Evolutionary conservation across 345 rosid genomes (phyloP), one percentile per base, ranked within the genome.

Genomic region (Gossypioides kirkii): DNA sequence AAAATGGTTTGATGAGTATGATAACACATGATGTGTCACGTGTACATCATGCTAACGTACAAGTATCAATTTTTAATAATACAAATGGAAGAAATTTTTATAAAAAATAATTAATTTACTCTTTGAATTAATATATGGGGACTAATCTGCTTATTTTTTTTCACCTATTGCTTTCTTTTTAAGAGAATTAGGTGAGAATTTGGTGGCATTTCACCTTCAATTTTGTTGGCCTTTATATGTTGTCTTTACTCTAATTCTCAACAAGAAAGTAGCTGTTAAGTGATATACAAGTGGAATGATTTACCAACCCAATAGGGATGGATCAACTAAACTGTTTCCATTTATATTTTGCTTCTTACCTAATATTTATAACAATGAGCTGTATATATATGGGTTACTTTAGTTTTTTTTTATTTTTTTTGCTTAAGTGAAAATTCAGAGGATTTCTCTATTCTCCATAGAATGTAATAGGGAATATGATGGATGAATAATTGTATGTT

Each of bases 121-220:
- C 7, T 32, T 32, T 32, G 1, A 32, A 32, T 0, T 32, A 32
- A 32, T 0, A 1, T 4, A 32, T 0, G 4, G 1, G 16, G 20
- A 54, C 55, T 70, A 53, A 43, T 7, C 0, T 9, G 2, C 0
- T 32, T 32, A 4, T 32, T 4, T 32, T 4, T 32, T 32, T 32
- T 32, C n/a, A 10, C 3, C n/a, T n/a, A n/a, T 43, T 43, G 26
- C 59, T 46, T 56, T 5, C 61, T 28, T 58, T 54, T 66, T 54
- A 59, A 38, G 41, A 6, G 68, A 22, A 22, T 54, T 32, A 47
- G 74, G 74, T 47, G 68, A 73, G 46, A 11, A 71, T 74, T 74
- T 63, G 79, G 83, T 75, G 75, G 62, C 49, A 70, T 54, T 54
- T 20, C 63, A 11, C 47, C 47, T 54, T 38, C 73, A n/a, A 5